Base-by-base conservation (phyloP, 495 filamentous ascomycete species). In the Apiosordaria backusii region DNA sequence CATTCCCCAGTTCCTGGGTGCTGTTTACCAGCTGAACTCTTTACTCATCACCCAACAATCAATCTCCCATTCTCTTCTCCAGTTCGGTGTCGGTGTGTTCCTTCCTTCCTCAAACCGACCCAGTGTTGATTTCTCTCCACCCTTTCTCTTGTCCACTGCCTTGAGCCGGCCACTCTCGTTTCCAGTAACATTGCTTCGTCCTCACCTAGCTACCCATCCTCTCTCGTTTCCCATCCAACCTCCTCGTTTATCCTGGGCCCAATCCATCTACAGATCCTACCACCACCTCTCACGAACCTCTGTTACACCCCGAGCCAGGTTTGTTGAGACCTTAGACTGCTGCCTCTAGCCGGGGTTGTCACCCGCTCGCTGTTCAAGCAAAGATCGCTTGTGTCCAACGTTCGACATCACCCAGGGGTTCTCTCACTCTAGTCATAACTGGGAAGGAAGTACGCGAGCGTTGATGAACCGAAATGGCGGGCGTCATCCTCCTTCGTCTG, bases 401-500 rank as follows among this genome's bases (percentile, higher is more conserved):
- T 57, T 57, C 62, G 52, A 57, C 62, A 21, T 13, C 35, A 45
- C 29, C 29, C 29, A 13, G 35, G 9, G 35, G 1, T 7, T 9
- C 10, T 9, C 35, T 45, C 35, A 13, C 35, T 45, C 35, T 45
- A 7, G 10, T 45, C 35, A 45, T n/a, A n/a, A n/a, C n/a, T n/a
- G n/a, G n/a, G n/a, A 21, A 58, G 45, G 21, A 63, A 13, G 16
- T 29, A 63, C 21, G 19, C 9, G 53, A n/a, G 26, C n/a, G n/a
- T n/a, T n/a, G 35, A 45, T 45, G 35, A 45, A 45, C 9, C 10
- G 9, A 25, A 24, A 70, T 72, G 67, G 61, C 64, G 24, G 57
- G 35, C 4, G 18, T 68, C 57, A 50, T 23, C 22, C 64, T 16
- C 60, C 61, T 21, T 50, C 65, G 57, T 22, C 65, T 29, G 40